A percentile compares a stretch with the other conserved stretches of the same genome.
phyloP scores from a whole-genome alignment of 2,329 filamentous ascomycete genomes.

The Aspergillus japonicus region DNA sequence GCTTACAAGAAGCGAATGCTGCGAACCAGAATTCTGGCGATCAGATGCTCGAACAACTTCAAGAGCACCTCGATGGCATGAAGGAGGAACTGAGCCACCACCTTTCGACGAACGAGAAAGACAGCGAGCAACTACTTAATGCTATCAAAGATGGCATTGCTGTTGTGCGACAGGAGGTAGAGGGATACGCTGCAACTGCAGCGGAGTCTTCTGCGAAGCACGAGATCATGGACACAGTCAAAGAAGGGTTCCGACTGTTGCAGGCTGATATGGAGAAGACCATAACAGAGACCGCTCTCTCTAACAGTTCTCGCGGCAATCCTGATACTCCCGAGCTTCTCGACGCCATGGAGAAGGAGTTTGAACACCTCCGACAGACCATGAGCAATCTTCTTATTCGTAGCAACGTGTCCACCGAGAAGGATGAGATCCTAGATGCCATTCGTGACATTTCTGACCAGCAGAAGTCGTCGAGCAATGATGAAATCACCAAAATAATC shows the following conservation, averaged over 20 bases:
- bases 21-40: slow-evolving; percentile 55
- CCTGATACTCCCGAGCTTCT: slow-evolving; percentile 67
- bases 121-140: slow-evolving; percentile 85
- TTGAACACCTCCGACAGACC: slow-evolving; percentile 76
- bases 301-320: slow-evolving; percentile 30
- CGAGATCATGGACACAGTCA: slow-evolving; percentile 71
- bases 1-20: slow-evolving; percentile 54
- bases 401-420: slow-evolving; percentile 55
- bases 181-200: slow-evolving; percentile 73
- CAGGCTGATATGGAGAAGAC: slow-evolving; percentile 57
- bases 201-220: slow-evolving; percentile 70
- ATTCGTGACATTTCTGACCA: slow-evolving; percentile 51
- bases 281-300: slow-evolving; percentile 45
- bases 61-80: slow-evolving; percentile 60
- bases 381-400: slow-evolving; percentile 69
- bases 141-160: slow-evolving; percentile 86
- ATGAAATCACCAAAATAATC: slow-evolving; percentile 45
- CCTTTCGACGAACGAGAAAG: slow-evolving; percentile 71
- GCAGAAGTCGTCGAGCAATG: slow-evolving; percentile 28
- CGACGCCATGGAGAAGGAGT: slow-evolving; percentile 75
- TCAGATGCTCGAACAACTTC: slow-evolving; percentile 59
- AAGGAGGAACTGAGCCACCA: slow-evolving; percentile 72
- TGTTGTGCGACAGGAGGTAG: slow-evolving; percentile 74
- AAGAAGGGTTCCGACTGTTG: slow-evolving; percentile 61
- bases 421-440: slow-evolving; percentile 62